Evolutionary conservation across 1,284 basidiomycete genomes (phyloP).

Genomic region (Fomitopsis palustris): DNA sequence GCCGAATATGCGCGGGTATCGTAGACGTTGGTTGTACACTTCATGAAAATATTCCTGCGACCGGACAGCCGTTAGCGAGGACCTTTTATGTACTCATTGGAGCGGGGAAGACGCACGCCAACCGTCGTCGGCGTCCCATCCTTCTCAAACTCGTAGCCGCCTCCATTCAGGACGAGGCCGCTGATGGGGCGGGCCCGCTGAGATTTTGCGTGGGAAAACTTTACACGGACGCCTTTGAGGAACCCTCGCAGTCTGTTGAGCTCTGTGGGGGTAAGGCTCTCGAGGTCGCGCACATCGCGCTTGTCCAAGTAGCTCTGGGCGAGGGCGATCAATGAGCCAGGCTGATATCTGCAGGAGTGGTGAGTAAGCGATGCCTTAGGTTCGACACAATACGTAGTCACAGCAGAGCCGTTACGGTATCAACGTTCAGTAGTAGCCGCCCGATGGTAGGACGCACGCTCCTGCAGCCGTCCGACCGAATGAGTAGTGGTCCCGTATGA

Average conservation of each 20-base stretch:
- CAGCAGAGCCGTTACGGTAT: slow-evolving; percentile 19
- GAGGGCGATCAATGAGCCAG: slow-evolving; percentile 27
- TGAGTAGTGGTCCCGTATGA: background rate
- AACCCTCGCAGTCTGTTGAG: slow-evolving; percentile 29
- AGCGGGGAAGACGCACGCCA: slow-evolving; percentile 20
- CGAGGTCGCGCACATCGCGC: slow-evolving; percentile 21
- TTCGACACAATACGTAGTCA: slow-evolving; percentile 2
- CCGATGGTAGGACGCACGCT: slow-evolving; percentile 19
- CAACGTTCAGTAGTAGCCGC: slow-evolving; percentile 23
- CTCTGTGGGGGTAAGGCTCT: slow-evolving; percentile 11
- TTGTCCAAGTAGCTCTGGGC: slow-evolving; percentile 23
- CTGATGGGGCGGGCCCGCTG: slow-evolving; percentile 19
- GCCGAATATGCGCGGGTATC: slow-evolving; percentile 36
- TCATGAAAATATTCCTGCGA: slow-evolving; percentile 34
- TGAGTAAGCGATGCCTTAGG: background rate
- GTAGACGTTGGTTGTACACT: slow-evolving; percentile 29
- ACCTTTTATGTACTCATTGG: background rate
- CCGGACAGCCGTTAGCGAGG: background rate
- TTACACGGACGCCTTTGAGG: slow-evolving; percentile 30
- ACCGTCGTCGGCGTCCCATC: slow-evolving; percentile 31
- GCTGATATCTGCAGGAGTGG: slow-evolving; percentile 27
- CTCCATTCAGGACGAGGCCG: slow-evolving; percentile 19
- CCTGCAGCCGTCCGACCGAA: slow-evolving; percentile 1
- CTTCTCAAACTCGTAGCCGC: slow-evolving; percentile 29
- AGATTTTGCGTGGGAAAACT: slow-evolving; percentile 1